Evolutionary conservation across 2,329 filamentous ascomycete species (phyloP).

Genomic region (Dryadomyces sulphureus): DNA sequence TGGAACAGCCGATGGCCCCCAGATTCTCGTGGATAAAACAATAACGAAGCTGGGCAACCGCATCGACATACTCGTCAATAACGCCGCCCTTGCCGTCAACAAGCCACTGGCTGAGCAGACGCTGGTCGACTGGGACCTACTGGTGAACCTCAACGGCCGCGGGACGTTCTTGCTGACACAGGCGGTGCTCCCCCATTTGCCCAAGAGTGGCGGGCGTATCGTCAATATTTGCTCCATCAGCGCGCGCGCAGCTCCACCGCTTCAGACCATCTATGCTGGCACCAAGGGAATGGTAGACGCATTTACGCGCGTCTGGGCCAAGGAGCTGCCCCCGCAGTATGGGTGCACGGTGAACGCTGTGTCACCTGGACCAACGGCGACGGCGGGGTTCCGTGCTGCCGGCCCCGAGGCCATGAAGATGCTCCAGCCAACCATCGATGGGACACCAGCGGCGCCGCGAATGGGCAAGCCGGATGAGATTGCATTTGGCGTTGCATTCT

Average conservation of each 20-base stretch:
- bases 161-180: slow-evolving; percentile 38
- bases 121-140: slow-evolving; percentile 31
- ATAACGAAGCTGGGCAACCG: slow-evolving; percentile 11
- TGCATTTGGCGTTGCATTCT: slow-evolving; percentile 28
- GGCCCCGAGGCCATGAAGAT: slow-evolving; percentile 24
- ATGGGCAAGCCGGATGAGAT: slow-evolving; percentile 30
- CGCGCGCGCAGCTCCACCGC: slow-evolving; percentile 17
- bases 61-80: slow-evolving; percentile 11
- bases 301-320: slow-evolving; percentile 42
- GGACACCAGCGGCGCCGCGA: slow-evolving; percentile 25
- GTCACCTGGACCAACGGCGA: slow-evolving; percentile 42
- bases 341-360: slow-evolving; percentile 48
- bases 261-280: slow-evolving; percentile 9
- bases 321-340: slow-evolving; percentile 34
- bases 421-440: slow-evolving; percentile 25
- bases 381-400: slow-evolving; percentile 14
- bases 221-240: slow-evolving; percentile 45
- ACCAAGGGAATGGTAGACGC: slow-evolving; percentile 38
- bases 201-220: slow-evolving; percentile 24
- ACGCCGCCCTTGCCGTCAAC: slow-evolving; percentile 16
- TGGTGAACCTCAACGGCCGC: slow-evolving; percentile 44
- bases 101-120: slow-evolving; percentile 25
- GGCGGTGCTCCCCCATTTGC: slow-evolving; percentile 35
- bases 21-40: slow-evolving; percentile 20
- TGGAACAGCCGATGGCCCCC: slow-evolving; percentile 20